Evolutionary conservation across 2,329 filamentous ascomycete genomes (phyloP), one percentile per base, ranked within the genome.

Genomic region (Stachybotrys echinatus): DNA sequence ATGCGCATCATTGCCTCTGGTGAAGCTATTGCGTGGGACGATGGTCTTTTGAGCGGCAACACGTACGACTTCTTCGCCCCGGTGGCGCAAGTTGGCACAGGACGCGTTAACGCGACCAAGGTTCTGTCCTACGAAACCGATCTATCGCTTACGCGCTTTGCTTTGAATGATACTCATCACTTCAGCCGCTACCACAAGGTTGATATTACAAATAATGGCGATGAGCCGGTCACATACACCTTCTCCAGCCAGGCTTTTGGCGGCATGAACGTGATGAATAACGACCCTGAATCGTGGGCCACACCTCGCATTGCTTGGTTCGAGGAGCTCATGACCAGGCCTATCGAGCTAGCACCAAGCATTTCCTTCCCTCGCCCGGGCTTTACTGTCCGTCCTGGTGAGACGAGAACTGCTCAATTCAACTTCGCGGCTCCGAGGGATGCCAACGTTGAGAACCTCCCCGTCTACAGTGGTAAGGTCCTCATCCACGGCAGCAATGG

Each of bases 151-250:
- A 59, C 64, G 17, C 69, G 65, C 48, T 65, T 75, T 31, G 63
- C 66, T 17, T 68, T 75, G 51, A 75, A 75, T 47, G 73, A 75
- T 50, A 74, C 72, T 3, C 56, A 62, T 19, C 57, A 72, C 53
- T 69, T 74, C 48, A 45, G 42, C 6, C 23, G 48, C 0, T 45
- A 49, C 3, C 52, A 52, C 31, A 48, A 45, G 12, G 42, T 54
- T 20, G 42, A 31, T 18, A 46, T 54, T 12, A 49, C 45, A 23
- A 54, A 54, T 37, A 52, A 50, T 21, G 37, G 48, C 20, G 43
- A 49, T 6, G 39, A 42, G 31, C 39, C 44, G 7, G 45, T 54
- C 1, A 48, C 45, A 2, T 54, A 54, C 44, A 43, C 34, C 14
- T 43, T 54, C 10, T 27, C 52, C 3, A 20, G 37, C 12, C 44